phyloP scores from a whole-genome alignment of 1,284 basidiomycete species.

The Rhodotorula sp. region DNA sequence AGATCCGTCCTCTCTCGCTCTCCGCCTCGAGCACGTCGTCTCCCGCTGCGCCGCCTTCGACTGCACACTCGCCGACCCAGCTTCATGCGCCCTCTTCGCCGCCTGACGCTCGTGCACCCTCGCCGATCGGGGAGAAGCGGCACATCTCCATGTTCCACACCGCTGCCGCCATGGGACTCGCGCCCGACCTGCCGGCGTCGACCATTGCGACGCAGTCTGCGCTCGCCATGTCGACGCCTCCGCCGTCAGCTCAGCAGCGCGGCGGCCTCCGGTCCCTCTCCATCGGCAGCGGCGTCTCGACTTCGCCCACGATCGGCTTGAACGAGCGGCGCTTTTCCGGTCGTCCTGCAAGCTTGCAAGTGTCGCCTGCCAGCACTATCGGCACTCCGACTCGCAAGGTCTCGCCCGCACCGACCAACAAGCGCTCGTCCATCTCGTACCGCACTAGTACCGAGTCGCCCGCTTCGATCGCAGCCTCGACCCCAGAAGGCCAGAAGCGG shows the following conservation, averaged over 20 bases:
- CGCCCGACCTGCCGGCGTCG: slow-evolving; percentile 3
- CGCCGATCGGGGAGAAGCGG: slow-evolving; percentile 30
- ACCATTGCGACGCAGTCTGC: slow-evolving; percentile 3
- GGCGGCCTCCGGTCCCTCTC: slow-evolving; percentile 39
- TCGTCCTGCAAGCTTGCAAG: slow-evolving; percentile 1
- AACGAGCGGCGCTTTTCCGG: slow-evolving; percentile 21
- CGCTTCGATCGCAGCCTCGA: slow-evolving; percentile 3
- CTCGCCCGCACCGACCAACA: slow-evolving; percentile 8
- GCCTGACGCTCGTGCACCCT: slow-evolving; percentile 16
- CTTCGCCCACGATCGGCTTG: not conserved
- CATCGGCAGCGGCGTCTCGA: slow-evolving; percentile 22
- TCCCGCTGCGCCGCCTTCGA: slow-evolving; percentile 12
- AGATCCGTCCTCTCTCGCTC: slow-evolving; percentile 35
- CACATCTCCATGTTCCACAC: slow-evolving; percentile 38
- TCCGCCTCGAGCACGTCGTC: slow-evolving; percentile 25
- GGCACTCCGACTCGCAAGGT: slow-evolving; percentile 11
- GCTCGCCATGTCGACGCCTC: not conserved
- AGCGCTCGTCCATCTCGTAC: slow-evolving; percentile 38
- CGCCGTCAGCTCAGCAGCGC: not conserved
- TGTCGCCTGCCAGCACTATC: not conserved
- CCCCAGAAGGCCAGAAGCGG: slow-evolving; percentile 9
- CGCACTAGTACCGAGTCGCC: slow-evolving; percentile 15
- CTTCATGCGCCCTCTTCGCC: slow-evolving; percentile 11
- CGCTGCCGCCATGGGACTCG: slow-evolving; percentile 27
- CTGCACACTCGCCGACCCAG: not conserved